These are phyloP conservation scores for Kluyveromyces sp. DNA, from an alignment of 1,139 yeast genomes.

Conservation along the genomic window DNA sequence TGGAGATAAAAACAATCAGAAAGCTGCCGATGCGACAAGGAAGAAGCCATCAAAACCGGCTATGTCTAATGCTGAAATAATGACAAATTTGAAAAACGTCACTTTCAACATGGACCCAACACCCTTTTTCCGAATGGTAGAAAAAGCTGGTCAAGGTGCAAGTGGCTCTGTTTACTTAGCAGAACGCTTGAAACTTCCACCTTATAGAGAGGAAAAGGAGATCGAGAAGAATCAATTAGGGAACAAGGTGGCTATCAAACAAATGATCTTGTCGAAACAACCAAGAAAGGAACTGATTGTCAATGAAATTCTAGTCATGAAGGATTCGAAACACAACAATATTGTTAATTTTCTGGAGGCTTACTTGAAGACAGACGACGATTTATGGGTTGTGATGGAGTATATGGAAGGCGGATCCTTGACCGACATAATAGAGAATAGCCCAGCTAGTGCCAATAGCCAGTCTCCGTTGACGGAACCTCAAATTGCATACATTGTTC, in stretches of 20 bases:
- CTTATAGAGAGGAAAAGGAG: conserved; percentile 17
- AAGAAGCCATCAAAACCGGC: conserved; percentile 60
- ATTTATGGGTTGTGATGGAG: conserved; percentile 90
- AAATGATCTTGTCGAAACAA: conserved; percentile 89
- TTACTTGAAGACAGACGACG: conserved; percentile 57
- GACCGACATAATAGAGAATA: conserved; percentile 81
- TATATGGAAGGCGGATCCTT: conserved; percentile 87
- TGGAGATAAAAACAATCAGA: conserved; percentile 29
- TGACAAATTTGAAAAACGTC: conserved; percentile 77
- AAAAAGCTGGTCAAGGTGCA: conserved; percentile 99
- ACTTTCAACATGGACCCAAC: conserved; percentile 81
- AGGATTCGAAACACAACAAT: conserved; percentile 83
- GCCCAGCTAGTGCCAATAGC: conserved; percentile 38
- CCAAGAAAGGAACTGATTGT: conserved; percentile 91
- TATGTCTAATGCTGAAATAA: conserved; percentile 78
- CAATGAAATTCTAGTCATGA: conserved; percentile 93
- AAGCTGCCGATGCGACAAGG: conserved; percentile 35
- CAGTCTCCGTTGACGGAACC: conserved; percentile 46
- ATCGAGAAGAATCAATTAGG: conserved; percentile 28
- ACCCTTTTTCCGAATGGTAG: conserved; percentile 76
- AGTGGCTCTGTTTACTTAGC: conserved; percentile 94
- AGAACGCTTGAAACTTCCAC: conserved; percentile 44
- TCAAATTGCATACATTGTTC: conserved; percentile 87
- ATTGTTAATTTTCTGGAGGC: conserved; percentile 92
- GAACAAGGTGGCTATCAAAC: conserved; percentile 76